Conservation (phyloP, 75 land plant genomes). For the Pinus tabuliformis region DNA sequence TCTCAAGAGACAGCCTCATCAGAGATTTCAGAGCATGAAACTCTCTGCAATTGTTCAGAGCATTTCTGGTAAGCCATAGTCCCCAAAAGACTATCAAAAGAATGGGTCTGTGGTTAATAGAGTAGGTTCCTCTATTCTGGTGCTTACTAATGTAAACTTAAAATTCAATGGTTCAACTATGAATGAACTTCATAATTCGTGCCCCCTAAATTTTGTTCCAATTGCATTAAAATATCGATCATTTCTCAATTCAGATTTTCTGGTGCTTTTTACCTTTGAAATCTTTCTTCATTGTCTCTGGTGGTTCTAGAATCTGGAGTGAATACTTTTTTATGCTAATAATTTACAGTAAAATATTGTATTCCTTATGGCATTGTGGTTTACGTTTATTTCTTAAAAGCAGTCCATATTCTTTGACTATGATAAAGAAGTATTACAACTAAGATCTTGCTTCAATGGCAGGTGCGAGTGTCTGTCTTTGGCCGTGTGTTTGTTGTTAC, state of each 20-base stretch:
- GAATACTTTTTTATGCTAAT: neutral
- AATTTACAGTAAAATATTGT: neutral
- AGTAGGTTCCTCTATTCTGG: too few relatives aligned
- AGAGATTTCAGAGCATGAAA: too few relatives aligned
- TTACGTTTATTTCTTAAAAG: neutral
- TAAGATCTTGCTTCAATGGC: constrained; percentile 16
- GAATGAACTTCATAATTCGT: neutral
- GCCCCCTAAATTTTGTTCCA: neutral
- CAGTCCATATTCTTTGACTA: neutral
- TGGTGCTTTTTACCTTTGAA: neutral
- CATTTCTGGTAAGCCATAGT: too few relatives aligned
- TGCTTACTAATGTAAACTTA: too few relatives aligned
- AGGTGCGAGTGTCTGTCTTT: constrained; percentile 83
- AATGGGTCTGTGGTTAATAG: too few relatives aligned
- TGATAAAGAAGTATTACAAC: neutral
- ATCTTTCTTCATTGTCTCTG: neutral
- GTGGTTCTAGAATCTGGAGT: neutral
- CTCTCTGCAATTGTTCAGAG: too few relatives aligned
- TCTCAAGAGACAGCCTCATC: too few relatives aligned
- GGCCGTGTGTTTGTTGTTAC: constrained; percentile 82
- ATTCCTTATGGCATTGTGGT: neutral
- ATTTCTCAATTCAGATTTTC: neutral
- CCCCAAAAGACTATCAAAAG: too few relatives aligned
- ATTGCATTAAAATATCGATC: neutral
- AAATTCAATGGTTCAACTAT: too few relatives aligned